phyloP scores from a whole-genome alignment of 1,284 basidiomycete species.

The Tilletiaria anomala region DNA sequence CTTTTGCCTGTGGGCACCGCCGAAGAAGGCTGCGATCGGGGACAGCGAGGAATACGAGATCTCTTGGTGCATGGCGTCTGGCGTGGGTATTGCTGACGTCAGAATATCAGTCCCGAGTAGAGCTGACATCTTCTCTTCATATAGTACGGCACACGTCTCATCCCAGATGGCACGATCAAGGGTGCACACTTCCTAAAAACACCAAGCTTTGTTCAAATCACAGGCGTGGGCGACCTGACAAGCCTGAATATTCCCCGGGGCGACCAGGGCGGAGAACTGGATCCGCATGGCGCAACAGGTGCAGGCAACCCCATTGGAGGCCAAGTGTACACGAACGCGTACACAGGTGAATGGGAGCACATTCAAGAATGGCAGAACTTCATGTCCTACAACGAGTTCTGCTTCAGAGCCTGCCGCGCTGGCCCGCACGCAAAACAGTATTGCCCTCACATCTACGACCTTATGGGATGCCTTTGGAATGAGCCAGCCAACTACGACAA shows the following conservation, averaged over 20 bases:
- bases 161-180: constrained; percentile 56
- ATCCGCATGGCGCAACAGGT: constrained; percentile 34
- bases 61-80: constrained; percentile 21
- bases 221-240: constrained; percentile 37
- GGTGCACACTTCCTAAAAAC: constrained; percentile 58
- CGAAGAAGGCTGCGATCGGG: constrained; percentile 11
- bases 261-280: constrained; percentile 40
- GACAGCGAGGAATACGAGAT: constrained; percentile 24
- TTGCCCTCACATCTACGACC: constrained; percentile 29
- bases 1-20: constrained; percentile 26
- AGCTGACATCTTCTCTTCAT: not conserved
- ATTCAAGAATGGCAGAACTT: constrained; percentile 36
- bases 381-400: constrained; percentile 27
- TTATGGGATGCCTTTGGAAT: constrained; percentile 26
- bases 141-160: constrained; percentile 46
- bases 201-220: constrained; percentile 50
- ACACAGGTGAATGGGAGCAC: constrained; percentile 26
- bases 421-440: constrained; percentile 9
- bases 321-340: constrained; percentile 24
- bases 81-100: not conserved
- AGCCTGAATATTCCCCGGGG: constrained; percentile 32
- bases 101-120: too few relatives aligned
- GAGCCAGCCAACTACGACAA: constrained; percentile 18
- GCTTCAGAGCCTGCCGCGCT: constrained; percentile 17
- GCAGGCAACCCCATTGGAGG: constrained; percentile 28